Evolutionary conservation across 2,329 filamentous ascomycete species (phyloP).

Genomic region (Tetracladium maxilliforme): DNA sequence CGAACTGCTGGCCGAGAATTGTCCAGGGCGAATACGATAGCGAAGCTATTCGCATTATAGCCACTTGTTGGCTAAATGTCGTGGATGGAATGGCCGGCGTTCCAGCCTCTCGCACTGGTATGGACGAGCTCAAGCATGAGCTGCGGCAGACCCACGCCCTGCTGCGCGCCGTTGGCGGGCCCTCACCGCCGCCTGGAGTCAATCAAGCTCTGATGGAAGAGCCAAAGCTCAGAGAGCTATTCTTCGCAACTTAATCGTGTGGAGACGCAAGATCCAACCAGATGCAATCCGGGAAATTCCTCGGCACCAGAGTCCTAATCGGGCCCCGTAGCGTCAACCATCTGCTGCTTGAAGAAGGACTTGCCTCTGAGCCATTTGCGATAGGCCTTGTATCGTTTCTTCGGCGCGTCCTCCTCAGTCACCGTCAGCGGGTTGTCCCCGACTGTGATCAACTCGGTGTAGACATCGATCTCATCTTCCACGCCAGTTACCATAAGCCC

Average conservation of each 20-base stretch:
- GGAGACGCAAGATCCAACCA: too few relatives aligned
- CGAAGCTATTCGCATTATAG: constrained; percentile 47
- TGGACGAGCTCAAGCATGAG: too few relatives aligned
- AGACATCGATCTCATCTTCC: constrained; percentile 57
- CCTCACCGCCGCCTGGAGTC: too few relatives aligned
- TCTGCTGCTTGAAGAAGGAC: constrained; percentile 87
- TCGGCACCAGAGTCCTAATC: too few relatives aligned
- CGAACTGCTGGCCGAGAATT: constrained; percentile 57
- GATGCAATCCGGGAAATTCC: too few relatives aligned
- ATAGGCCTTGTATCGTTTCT: constrained; percentile 96
- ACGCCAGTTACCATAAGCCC: constrained; percentile 19
- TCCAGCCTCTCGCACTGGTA: too few relatives aligned
- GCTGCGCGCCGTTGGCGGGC: too few relatives aligned
- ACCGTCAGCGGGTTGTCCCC: constrained; percentile 79
- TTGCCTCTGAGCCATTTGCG: constrained; percentile 89
- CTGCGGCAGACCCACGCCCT: too few relatives aligned
- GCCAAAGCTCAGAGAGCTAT: constrained; percentile 1
- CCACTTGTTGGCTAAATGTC: constrained; percentile 47
- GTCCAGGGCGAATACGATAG: constrained; percentile 35
- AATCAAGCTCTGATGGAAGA: too few relatives aligned
- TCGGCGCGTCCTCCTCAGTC: constrained; percentile 68
- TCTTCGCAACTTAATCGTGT: not conserved
- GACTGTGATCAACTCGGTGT: constrained; percentile 61
- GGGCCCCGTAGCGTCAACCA: too few relatives aligned
- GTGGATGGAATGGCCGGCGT: constrained; percentile 19